Percentiles rank a stretch among this genome's conserved stretches.
Conservation (phyloP, 805 yeast species). For the Candida wancherniae region DNA sequence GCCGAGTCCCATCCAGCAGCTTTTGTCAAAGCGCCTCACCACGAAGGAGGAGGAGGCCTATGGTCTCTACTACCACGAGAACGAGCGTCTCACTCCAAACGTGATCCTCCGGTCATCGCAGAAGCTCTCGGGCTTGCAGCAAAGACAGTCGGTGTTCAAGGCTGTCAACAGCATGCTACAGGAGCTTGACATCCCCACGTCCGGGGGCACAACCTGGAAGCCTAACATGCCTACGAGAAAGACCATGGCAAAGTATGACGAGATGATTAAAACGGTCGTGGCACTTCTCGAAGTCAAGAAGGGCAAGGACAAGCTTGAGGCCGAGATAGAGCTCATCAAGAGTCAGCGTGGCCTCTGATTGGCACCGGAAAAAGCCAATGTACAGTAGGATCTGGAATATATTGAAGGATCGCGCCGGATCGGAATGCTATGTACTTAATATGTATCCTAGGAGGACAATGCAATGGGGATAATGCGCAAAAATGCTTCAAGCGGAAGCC, state of each 20-base stretch:
- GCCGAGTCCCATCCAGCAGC: constrained; percentile 36
- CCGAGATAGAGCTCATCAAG: constrained; percentile 53
- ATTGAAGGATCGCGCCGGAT: too few relatives aligned
- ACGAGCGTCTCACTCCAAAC: constrained; percentile 70
- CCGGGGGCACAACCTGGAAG: constrained; percentile 47
- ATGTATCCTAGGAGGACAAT: too few relatives aligned
- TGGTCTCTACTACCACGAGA: constrained; percentile 74
- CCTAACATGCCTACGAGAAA: constrained; percentile 86
- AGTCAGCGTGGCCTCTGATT: constrained; percentile 36
- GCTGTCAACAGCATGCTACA: constrained; percentile 65
- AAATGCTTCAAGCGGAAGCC: too few relatives aligned
- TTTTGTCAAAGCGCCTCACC: constrained; percentile 54
- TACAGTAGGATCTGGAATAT: too few relatives aligned
- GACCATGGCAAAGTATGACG: constrained; percentile 74
- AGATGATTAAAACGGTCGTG: constrained; percentile 62
- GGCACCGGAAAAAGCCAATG: too few relatives aligned
- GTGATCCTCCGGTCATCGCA: constrained; percentile 73
- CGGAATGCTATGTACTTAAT: not conserved
- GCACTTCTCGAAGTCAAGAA: constrained; percentile 77
- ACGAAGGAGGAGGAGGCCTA: constrained; percentile 77
- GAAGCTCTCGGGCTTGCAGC: constrained; percentile 39
- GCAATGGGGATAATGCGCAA: too few relatives aligned
- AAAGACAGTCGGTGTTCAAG: constrained; percentile 69
- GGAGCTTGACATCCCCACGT: constrained; percentile 72
- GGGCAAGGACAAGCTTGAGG: constrained; percentile 80